Base-by-base conservation (phyloP, 345 rosid species). In the Arabidopsis thaliana region DNA sequence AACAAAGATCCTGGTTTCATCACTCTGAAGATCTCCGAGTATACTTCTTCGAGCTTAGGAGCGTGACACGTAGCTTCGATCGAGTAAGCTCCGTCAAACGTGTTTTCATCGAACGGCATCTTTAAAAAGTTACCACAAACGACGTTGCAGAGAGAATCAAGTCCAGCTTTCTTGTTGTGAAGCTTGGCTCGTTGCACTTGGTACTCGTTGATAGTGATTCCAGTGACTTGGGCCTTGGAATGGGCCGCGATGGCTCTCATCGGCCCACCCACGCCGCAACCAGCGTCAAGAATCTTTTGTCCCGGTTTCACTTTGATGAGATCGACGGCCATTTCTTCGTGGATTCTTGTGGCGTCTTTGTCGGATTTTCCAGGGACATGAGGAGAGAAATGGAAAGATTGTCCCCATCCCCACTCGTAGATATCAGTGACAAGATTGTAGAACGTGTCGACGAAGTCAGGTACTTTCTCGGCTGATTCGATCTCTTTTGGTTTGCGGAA, bases 361-460 rank as follows among this genome's bases (percentile, higher is more conserved):
- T 94, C 82, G 38, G 98, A 94, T 55, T 85, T 87, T 9, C 96
- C 96, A 1, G 85, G 82, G 20, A 91, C 3, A n/a, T 88, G 79
- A 10, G 98, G 98, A 7, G 97, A 90, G 85, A 94, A 94, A 69
- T 94, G 98, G 82, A 94, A 94, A 61, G 97, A 94, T 68, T 94
- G 98, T 7, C 97, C 98, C 98, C 97, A 94, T 0, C 98, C 98
- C 98, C 98, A 94, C 85, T 94, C 98, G 83, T 94, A 94, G 57
- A 94, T 94, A 74, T 94, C 98, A 7, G 98, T 94, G 10, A 94
- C 95, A 40, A 91, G 78, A 77, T 94, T 91, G 87, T 94, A 94
- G 50, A 94, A 94, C 0, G 98, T 94, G 82, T 94, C 95, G 32
- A 94, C 98, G 66, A 94, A 89, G 71, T 84, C 96, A 0, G 98